Evolutionary conservation across 2,329 filamentous ascomycete species (phyloP).

Genomic region (Dothideomycetes sp.): DNA sequence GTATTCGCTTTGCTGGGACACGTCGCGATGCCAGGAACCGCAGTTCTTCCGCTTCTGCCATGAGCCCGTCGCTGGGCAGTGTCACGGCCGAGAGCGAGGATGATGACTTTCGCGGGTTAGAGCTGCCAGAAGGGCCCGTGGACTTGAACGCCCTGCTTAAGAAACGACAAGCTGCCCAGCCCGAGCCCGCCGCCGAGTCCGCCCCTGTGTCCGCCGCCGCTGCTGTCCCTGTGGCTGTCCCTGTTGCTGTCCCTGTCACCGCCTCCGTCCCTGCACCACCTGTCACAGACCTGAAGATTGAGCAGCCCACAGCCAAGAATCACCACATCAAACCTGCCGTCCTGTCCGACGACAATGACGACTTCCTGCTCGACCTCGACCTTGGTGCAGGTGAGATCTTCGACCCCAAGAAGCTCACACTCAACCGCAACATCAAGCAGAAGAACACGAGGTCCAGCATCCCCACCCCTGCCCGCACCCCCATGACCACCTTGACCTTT

Average conservation of each 20-base stretch:
- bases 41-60: conserved; percentile 76
- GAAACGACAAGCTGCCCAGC: conserved; percentile 47
- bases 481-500: conserved; percentile 82
- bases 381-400: conserved; percentile 76
- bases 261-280: no score
- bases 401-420: conserved; percentile 64
- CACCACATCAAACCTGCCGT: conserved; percentile 23
- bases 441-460: conserved; percentile 55
- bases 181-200: conserved; percentile 18
- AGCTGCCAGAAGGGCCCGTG: conserved; percentile 72
- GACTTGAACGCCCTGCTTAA: conserved; percentile 72
- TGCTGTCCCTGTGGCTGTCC: no score
- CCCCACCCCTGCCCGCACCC: conserved; percentile 60
- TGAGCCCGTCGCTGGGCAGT: conserved; percentile 88
- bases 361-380: conserved; percentile 79
- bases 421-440: conserved; percentile 86
- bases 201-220: no score
- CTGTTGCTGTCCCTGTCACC: no score
- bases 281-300: conserved; percentile 16
- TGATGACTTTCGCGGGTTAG: conserved; percentile 79
- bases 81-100: conserved; percentile 88
- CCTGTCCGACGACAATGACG: conserved; percentile 42
- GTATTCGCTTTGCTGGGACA: conserved; percentile 81
- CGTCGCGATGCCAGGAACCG: conserved; percentile 67
- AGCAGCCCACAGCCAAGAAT: conserved; percentile 25